Conservation (phyloP, 2,329 filamentous ascomycete genomes). For the Coleophoma eucalyptorum region DNA sequence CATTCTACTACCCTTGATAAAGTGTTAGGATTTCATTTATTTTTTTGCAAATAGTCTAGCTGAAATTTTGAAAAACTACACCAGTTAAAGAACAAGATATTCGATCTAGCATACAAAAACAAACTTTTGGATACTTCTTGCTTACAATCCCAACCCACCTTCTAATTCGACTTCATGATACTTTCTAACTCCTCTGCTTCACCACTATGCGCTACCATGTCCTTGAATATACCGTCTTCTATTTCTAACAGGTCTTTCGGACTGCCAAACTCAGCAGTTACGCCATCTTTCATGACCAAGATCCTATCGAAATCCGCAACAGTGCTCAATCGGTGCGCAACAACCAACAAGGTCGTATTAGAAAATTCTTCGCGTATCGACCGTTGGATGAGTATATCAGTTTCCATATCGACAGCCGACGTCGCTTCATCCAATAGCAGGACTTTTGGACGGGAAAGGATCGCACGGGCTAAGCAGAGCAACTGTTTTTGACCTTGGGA, state of each 20-base stretch:
- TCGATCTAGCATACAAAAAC: no score
- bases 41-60: no score
- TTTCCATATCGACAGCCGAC: conserved; percentile 70
- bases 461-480: conserved; percentile 66
- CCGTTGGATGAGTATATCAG: conserved; percentile 67
- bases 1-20: no score
- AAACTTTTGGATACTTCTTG: no score
- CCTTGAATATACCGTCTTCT: background rate
- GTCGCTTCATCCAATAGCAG: conserved; percentile 77
- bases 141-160: background rate
- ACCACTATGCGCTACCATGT: conserved; percentile 1
- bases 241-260: conserved; percentile 46
- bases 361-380: conserved; percentile 68
- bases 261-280: conserved; percentile 60
- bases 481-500: conserved; percentile 72
- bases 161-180: background rate
- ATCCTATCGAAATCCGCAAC: conserved; percentile 72
- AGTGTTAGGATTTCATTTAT: no score
- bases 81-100: no score
- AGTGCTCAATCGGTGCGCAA: conserved; percentile 69
- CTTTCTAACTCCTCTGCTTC: conserved; percentile 1
- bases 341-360: conserved; percentile 63
- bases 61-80: no score
- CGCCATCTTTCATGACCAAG: conserved; percentile 62
- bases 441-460: conserved; percentile 65